Conservation (phyloP, 129 eudicot genomes). For the Kitagawia praeruptora region DNA sequence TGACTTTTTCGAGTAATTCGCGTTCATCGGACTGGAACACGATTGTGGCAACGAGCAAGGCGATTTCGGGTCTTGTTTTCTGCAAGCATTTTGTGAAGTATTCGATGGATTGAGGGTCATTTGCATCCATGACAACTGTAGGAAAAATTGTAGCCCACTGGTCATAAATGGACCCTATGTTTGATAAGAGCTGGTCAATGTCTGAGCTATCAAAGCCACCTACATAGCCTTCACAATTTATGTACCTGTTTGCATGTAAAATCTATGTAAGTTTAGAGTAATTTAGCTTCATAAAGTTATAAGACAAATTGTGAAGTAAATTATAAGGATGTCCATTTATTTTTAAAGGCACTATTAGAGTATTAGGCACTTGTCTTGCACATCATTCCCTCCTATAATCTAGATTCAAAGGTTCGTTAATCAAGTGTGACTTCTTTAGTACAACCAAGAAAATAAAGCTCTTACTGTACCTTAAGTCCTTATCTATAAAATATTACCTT, state of each 20-base stretch:
- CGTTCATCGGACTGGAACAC: conserved; percentile 60
- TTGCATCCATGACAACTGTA: conserved; percentile 44
- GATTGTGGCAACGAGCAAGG: conserved; percentile 49
- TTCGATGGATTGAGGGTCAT: conserved; percentile 31
- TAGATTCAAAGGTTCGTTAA: neutral
- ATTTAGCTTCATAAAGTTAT: neutral
- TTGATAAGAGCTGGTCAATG: conserved; percentile 54
- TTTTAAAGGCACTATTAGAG: no score
- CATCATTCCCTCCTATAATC: neutral
- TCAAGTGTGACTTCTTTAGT: neutral
- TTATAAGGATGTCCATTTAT: no score
- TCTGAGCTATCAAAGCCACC: conserved; percentile 74
- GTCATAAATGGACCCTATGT: conserved; percentile 55
- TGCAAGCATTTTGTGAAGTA: conserved; percentile 33
- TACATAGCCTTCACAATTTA: conserved; percentile 64
- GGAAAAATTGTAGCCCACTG: conserved; percentile 62
- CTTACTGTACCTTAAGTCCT: neutral
- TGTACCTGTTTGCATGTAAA: conserved; percentile 36
- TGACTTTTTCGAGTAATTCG: conserved; percentile 54
- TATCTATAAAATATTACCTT: neutral
- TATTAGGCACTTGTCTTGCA: neutral
- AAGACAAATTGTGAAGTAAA: no score
- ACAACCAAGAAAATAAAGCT: neutral
- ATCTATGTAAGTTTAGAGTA: no score
- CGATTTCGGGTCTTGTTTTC: conserved; percentile 54